These are phyloP conservation scores for Termitomyces sp. DNA, from an alignment of 768 basidiomycete species.

Conservation along the genomic window DNA sequence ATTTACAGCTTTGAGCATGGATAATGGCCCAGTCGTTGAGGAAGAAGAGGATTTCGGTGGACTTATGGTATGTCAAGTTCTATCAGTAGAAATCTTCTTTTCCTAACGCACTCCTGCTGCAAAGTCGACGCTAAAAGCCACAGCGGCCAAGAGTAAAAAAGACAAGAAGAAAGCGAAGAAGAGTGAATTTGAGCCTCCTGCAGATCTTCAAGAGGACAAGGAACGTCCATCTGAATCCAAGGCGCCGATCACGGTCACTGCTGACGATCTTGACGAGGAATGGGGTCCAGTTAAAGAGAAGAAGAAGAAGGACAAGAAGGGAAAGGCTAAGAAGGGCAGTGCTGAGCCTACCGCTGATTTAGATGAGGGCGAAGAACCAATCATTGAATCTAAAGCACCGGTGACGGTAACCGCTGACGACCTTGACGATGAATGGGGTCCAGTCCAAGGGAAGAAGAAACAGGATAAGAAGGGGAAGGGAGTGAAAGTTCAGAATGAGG, in stretches of 20 bases:
- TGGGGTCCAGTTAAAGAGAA: conserved; percentile 62
- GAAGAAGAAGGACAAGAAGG: conserved; percentile 58
- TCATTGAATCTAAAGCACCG: conserved; percentile 29
- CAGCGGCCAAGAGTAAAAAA: conserved; percentile 42
- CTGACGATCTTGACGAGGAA: conserved; percentile 75
- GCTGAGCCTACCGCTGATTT: conserved; percentile 24
- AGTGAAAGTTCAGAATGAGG: conserved; percentile 31
- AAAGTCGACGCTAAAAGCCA: conserved; percentile 64
- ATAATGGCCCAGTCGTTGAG: conserved; percentile 32
- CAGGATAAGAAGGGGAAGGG: conserved; percentile 53
- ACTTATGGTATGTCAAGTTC: conserved; percentile 53
- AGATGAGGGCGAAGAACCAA: conserved; percentile 25
- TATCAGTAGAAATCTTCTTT: neutral
- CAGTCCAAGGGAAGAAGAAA: conserved; percentile 57
- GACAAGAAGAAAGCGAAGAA: conserved; percentile 54
- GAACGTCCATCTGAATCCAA: conserved; percentile 28
- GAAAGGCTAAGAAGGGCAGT: conserved; percentile 55
- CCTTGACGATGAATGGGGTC: conserved; percentile 69
- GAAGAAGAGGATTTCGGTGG: conserved; percentile 71
- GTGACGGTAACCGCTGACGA: conserved; percentile 64
- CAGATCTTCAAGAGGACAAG: conserved; percentile 24
- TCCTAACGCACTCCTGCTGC: neutral
- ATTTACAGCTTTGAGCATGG: conserved; percentile 44
- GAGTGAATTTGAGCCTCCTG: conserved; percentile 36
- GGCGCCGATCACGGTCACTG: conserved; percentile 46